Evolutionary conservation across 2,329 filamentous ascomycete species (phyloP), one percentile per base, ranked within the genome.

Genomic region (Cladosporium velox): DNA sequence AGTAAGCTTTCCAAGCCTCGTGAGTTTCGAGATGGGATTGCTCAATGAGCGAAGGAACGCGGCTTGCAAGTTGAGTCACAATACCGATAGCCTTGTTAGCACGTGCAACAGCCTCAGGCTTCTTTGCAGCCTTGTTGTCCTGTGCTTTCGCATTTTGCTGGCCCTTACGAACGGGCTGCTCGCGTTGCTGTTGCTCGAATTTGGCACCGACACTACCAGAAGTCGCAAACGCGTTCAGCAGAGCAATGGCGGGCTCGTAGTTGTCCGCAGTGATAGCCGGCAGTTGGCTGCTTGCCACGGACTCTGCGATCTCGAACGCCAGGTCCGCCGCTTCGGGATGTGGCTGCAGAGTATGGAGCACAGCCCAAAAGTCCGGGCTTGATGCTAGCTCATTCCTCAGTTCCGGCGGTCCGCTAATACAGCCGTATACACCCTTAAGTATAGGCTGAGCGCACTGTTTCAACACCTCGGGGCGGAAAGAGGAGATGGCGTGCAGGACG

Each of bases 291-390:
- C 90, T 90, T 2, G 92, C 88, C 30, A 93, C 88, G 64, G 86
- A 88, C 74, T 95, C 90, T 0, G 97, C 83, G n/a, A 98, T 91
- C 64, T 90, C 88, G 76, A 98, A 98, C 0, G 96, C 93, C 18
- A 89, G 84, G 0, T 89, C 84, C 1, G 92, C 91, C 30, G 90
- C 89, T 63, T 91, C 89, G 3, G 87, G 80, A 55, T 74, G 69
- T 28, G 84, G 83, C 57, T 91, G 88, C 21, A 99, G 82, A 35
- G 88, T 86, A 68, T 92, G 89, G 62, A 99, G 83, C 15, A 97
- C 91, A 5, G 90, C 90, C 95, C 95, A 99, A 78, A 99, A 98
- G 75, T 99, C 95, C 0, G 95, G 95, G 21, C 94, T 98, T 15
- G 92, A 94, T 79, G 96, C 96, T 71, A 98, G 91, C 79, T 98